Evolutionary conservation across 495 filamentous ascomycete species (phyloP), one percentile per base, ranked within the genome.

Genomic region (Aspergillus bertholletiae): DNA sequence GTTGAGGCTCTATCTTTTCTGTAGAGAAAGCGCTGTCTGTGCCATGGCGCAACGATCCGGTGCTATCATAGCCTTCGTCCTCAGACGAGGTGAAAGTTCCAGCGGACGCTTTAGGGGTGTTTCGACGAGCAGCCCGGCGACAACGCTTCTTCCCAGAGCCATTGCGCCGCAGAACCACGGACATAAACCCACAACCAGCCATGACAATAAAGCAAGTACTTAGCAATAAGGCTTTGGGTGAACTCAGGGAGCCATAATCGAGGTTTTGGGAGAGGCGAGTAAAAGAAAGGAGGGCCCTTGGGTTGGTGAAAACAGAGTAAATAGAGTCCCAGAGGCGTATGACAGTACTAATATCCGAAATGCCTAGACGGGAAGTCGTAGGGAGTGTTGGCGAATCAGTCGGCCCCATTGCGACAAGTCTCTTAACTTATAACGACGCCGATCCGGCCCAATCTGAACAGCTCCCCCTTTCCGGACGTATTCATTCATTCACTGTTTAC

Each of bases 11-110:
- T 28, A 59, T 55, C 3, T 55, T 58, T 35, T 63, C 56, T 23
- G 58, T 60, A 18, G 60, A 52, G 11, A 49, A 51, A 28, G 59
- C 40, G 24, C 55, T 46, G 6, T 69, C 62, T n/a, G 61, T 61
- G 8, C 58, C 66, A 63, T 64, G 63, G 6, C 63, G 68, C 49
- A 73, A 54, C n/a, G 73, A 74, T 11, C 63, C 69, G 46, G 64
- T 70, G 54, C 71, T 76, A 46, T 72, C 72, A 28, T 72, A 72
- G 13, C 69, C 71, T 20, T 78, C 73, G 46, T 78, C 74, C 40
- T 76, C 74, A 7, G 74, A 78, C 9, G 72, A 74, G 34, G 70
- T 74, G 34, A 74, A 55, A 1, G 66, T 71, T 24, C 56, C 65
- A n/a, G 61, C 56, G 7, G 73, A 70, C 5, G 55, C 59, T 40